Base-by-base conservation (phyloP, 805 yeast genomes). In the Pichia kluyveri region DNA sequence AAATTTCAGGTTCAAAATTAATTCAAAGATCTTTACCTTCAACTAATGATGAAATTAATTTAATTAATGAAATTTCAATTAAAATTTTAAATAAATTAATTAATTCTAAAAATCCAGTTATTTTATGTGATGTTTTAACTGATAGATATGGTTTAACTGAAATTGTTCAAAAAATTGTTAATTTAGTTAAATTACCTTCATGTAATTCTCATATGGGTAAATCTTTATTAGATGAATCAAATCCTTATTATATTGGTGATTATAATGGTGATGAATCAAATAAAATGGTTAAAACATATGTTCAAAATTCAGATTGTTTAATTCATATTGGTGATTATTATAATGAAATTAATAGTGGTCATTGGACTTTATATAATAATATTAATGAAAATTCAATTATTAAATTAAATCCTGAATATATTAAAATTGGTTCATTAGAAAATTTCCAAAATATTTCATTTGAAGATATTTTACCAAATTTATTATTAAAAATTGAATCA, bases 301-400 rank as follows among this genome's bases (percentile, higher is more conserved):
- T 74, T 47, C 71, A 76, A 44, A 51, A 70, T 4, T 72, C 86
- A 15, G 97, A 91, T 61, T 68, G 85, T 42, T 70, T 89, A 17
- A 54, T 90, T 39, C 78, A 77, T 57, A 67, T 87, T 54, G 97
- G 97, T 9, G 76, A 81, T 44, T 72, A 77, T 48, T 66, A 72
- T 47, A 77, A 82, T 50, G 93, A 84, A 61, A 76, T 80, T 51
- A 85, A 84, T 59, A 73, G 83, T 23, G 91, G 91, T 9, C 79
- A 77, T 46, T 79, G 76, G 65, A 62, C 85, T 5, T 68, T 77
- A 23, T 65, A 62, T 44, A 46, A 58, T 30, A 69, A 66, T 9
- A 69, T 79, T 45, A 55, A 65, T 9, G 67, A 67, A 44, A 67
- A 70, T n/a, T 61, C 68, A 45, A 49, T 75, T 18, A 65, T 84